These are phyloP conservation scores for Amanita pallidorosea DNA, from an alignment of 768 basidiomycete genomes.

Conservation along the genomic window DNA sequence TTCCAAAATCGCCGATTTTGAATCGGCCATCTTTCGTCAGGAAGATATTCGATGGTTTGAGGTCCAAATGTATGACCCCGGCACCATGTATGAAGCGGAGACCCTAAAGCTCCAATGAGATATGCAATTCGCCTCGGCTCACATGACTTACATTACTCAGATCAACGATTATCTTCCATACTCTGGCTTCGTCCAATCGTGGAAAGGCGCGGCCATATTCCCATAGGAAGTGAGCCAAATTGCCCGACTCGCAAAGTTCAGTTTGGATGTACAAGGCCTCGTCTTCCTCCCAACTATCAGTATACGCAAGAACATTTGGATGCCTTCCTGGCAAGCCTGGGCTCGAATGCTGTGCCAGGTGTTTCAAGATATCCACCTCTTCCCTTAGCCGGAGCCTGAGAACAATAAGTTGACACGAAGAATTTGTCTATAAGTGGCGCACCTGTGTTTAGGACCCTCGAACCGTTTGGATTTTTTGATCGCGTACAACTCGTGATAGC, in stretches of 20 bases:
- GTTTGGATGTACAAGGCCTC: conserved; percentile 86
- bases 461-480: conserved; percentile 93
- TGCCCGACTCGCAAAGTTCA: conserved; percentile 89
- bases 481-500: conserved; percentile 53
- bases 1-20: conserved; percentile 97
- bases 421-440: conserved; percentile 17
- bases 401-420: conserved; percentile 18
- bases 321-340: conserved; percentile 35
- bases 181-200: conserved; percentile 78
- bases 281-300: conserved; percentile 95
- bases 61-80: conserved; percentile 87
- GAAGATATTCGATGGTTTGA: conserved; percentile 97
- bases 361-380: conserved; percentile 86
- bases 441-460: conserved; percentile 88
- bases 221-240: conserved; percentile 83
- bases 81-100: conserved; percentile 82
- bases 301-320: conserved; percentile 77
- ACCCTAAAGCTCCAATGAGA: conserved; percentile 37
- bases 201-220: conserved; percentile 83
- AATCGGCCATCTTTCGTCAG: conserved; percentile 79
- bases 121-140: conserved; percentile 13
- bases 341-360: conserved; percentile 38
- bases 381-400: conserved; percentile 76
- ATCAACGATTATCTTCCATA: conserved; percentile 95
- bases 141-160: conserved; percentile 67